Base-by-base conservation (phyloP, 148 eudicot species). In the Vaccinium vitisidaea region DNA sequence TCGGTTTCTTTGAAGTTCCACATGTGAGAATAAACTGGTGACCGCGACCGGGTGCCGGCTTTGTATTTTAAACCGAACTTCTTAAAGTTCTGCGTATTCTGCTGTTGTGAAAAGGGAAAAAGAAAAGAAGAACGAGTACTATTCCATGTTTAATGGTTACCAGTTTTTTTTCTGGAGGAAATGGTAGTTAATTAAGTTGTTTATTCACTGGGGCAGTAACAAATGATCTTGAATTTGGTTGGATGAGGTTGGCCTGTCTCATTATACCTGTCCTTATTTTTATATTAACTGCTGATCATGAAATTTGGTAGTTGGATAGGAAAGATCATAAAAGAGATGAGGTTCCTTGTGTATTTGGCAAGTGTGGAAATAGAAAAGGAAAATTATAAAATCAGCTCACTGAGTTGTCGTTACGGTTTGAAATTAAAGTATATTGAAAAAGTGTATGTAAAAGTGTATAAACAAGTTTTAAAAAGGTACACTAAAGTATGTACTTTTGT, bases 191-290 rank as follows among this genome's bases (percentile, higher is more conserved):
- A 43, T 43, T 43, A 43, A 43, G 46, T 43, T 43, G 46, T 43
- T 43, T 43, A 43, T 43, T 43, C 6, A 1, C 0, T 32, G 48
- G 61, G 69, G 27, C 23, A 16, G 25, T 69, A 79, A 79, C 36
- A 32, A 32, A 11, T 16, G 49, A 30, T 2, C 59, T 12, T 55
- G 23, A 79, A 30, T 78, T 78, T 55, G n/a, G 55, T 49, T 8
- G 80, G 56, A 13, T 23, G 56, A 50, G 46, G 82, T 54, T 56
- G 80, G 59, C 61, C 49, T 79, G 36, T 67, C 82, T 36, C 81
- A 32, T 79, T 56, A 36, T 55, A 56, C 5, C 19, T 36, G 50
- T 56, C 69, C 48, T 63, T 36, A 1, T 79, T 52, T 15, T 2
- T 43, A 43, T 43, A 13, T 21, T 54, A 79, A 79, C 69, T 19